A percentile compares a stretch with the other conserved stretches of the same genome.
Evolutionary conservation across 768 basidiomycete genomes (phyloP).

Genomic region (Termitomyces eurrhizus): DNA sequence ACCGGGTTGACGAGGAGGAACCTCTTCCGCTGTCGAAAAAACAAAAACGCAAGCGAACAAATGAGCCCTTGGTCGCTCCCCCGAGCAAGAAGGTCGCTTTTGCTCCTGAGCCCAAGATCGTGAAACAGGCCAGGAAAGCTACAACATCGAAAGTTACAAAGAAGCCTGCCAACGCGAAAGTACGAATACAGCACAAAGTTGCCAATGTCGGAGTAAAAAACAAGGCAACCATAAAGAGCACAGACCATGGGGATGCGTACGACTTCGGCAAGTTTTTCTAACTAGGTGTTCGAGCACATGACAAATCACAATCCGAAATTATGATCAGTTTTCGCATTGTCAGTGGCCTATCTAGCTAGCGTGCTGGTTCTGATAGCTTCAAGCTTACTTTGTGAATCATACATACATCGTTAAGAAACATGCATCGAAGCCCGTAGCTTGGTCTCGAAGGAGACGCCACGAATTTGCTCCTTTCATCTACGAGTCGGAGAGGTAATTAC

Average conservation of each 20-base stretch:
- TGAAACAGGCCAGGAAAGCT: conserved; percentile 17
- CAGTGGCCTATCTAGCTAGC: neutral
- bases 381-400: neutral
- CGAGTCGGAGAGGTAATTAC: too few relatives aligned
- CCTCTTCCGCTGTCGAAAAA: conserved; percentile 29
- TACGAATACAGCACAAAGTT: conserved; percentile 21
- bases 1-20: conserved; percentile 39
- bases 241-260: conserved; percentile 33
- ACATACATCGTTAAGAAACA: too few relatives aligned
- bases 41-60: conserved; percentile 43
- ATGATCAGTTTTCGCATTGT: neutral
- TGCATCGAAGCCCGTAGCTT: neutral
- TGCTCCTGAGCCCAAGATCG: conserved; percentile 25
- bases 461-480: too few relatives aligned
- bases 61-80: conserved; percentile 24
- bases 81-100: conserved; percentile 56
- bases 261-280: conserved; percentile 52
- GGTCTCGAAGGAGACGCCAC: too few relatives aligned
- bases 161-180: conserved; percentile 16
- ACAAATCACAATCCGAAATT: neutral
- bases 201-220: conserved; percentile 27
- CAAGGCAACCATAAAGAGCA: conserved; percentile 13
- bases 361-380: neutral
- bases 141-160: conserved; percentile 16
- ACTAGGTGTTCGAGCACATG: neutral